Evolutionary conservation across 2,329 filamentous ascomycete genomes (phyloP).

Genomic region (Paraphoma sp.): DNA sequence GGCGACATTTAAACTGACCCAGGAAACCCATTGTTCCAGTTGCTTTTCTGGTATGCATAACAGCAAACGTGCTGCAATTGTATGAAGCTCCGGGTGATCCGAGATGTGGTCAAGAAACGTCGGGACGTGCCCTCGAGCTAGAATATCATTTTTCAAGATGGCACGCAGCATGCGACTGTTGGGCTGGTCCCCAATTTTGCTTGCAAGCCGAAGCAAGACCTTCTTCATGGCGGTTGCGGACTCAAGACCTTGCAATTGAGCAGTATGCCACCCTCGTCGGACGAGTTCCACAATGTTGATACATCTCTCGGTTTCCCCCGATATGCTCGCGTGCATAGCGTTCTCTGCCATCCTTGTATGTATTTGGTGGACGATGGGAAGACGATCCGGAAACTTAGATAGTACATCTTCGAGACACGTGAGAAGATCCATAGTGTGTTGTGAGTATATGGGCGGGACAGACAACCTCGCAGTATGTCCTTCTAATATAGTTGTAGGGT

Average conservation of each 20-base stretch:
- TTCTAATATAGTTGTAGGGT: constrained; percentile 6
- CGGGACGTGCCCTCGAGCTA: neutral
- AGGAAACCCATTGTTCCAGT: constrained; percentile 10
- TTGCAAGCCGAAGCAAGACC: constrained; percentile 7
- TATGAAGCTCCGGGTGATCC: constrained; percentile 1
- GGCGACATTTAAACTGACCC: constrained; percentile 14
- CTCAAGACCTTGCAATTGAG: constrained; percentile 1
- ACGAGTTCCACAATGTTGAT: constrained; percentile 15
- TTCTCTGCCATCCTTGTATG: constrained; percentile 16
- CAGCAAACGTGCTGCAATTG: constrained; percentile 10
- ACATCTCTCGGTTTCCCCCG: neutral
- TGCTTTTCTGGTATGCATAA: constrained; percentile 16
- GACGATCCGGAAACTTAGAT: constrained; percentile 4
- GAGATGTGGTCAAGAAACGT: neutral
- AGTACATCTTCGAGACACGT: constrained; percentile 14
- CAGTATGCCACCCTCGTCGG: constrained; percentile 17
- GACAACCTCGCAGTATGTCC: constrained; percentile 1
- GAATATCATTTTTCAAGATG: neutral
- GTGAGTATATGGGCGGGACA: constrained; percentile 15
- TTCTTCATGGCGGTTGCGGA: neutral
- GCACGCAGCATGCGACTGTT: neutral
- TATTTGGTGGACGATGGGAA: constrained; percentile 7
- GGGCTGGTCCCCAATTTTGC: constrained; percentile 11
- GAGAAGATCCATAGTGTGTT: constrained; percentile 16
- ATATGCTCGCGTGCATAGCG: neutral